Base-by-base conservation (phyloP, 176 grass and related monocot genomes). In the Oryza nivara region DNA sequence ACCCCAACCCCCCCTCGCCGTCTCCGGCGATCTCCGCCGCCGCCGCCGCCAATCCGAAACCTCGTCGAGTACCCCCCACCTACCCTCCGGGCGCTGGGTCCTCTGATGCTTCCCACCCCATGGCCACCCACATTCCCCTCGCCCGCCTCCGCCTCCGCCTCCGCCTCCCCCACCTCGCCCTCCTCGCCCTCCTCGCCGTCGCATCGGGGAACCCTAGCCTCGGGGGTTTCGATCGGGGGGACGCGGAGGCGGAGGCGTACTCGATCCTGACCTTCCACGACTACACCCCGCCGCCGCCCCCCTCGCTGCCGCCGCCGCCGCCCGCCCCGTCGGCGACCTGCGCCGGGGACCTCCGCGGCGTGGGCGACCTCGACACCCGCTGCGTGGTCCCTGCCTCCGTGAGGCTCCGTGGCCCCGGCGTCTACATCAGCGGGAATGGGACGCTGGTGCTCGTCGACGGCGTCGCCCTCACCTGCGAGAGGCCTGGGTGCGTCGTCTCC, bases 231-330 rank as follows among this genome's bases (percentile, higher is more conserved):
- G 46, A 86, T 82, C 88, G 32, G 13, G 66, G 40, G 17, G 88
- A 82, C 54, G 66, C 25, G 38, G 79, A 74, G 5, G 77, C 65
- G 30, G 90, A 87, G 9, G 64, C 66, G 7, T 94, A 90, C 70
- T 95, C 92, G 86, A 88, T 98, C 86, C 74, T 98, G 67, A 89
- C 78, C 6, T 95, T 80, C 66, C 93, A 94, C 80, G 96, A 98
- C 73, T 95, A 98, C 87, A 89, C 89, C 7, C 96, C 93, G 17
- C 96, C 96, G 0, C 72, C 93, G 44, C 87, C 96, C 32, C 85
- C 93, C 60, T 83, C 91, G 6, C 91, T 88, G 26, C 26, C 26
- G 72, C 93, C 91, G 36, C 90, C 88, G 14, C 85, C 96, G 41
- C 78, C 82, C 34, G 89, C 93, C 8, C 93, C 96, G 17, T 47